Conservation (phyloP, 1,284 basidiomycete genomes). For the Apiotrichum sp. region DNA sequence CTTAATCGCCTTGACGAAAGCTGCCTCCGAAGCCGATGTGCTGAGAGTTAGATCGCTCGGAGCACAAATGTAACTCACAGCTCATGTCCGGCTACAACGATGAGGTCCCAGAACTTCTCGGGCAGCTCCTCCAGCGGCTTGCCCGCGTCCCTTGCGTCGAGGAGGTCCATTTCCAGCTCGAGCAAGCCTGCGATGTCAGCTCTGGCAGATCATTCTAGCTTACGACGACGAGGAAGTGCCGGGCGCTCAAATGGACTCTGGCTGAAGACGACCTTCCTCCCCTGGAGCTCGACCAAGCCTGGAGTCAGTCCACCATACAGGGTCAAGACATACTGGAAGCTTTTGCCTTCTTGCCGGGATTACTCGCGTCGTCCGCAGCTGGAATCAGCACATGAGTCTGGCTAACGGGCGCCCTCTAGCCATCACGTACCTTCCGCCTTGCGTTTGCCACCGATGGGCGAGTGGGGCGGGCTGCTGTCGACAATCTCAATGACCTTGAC, state of each 20-base stretch:
- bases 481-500: constrained; percentile 12
- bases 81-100: constrained; percentile 39
- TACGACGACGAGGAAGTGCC: constrained; percentile 4
- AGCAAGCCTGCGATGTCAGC: constrained; percentile 4
- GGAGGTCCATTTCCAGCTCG: constrained; percentile 17
- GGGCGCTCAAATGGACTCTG: constrained; percentile 19
- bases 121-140: constrained; percentile 24
- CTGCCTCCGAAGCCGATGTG: constrained; percentile 20
- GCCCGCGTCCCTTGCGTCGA: constrained; percentile 25
- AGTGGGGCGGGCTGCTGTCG: neutral
- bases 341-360: constrained; percentile 5
- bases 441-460: constrained; percentile 5
- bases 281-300: constrained; percentile 26
- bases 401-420: too few species aligned
- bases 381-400: neutral
- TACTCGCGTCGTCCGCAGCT: neutral
- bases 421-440: constrained; percentile 6
- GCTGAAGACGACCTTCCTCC: constrained; percentile 25
- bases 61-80: constrained; percentile 16
- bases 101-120: constrained; percentile 26
- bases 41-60: constrained; percentile 11
- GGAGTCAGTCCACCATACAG: neutral
- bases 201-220: too few species aligned
- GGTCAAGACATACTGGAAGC: neutral
- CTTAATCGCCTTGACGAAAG: constrained; percentile 32